Base-by-base conservation (phyloP, 2,329 filamentous ascomycete species). In the Delphinella strobiligena region DNA sequence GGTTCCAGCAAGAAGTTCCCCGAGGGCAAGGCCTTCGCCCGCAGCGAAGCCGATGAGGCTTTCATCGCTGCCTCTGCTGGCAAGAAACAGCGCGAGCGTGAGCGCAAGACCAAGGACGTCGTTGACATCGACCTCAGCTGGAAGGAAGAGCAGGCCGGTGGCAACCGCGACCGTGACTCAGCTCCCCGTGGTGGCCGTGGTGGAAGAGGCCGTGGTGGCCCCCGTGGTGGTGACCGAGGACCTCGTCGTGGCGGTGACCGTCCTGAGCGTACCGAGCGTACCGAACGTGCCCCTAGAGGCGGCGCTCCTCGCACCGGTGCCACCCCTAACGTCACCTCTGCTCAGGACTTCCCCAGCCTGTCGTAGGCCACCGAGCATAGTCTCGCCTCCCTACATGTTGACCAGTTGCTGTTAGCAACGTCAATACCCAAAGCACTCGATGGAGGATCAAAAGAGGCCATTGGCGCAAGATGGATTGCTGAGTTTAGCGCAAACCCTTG, bases 1-100 rank as follows among this genome's bases (percentile, higher is more conserved):
- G 88, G 88, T 58, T 75, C 71, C 71, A 85, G 86, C 72, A 89
- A 91, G 77, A 91, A 95, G 75, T 94, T 88, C 84, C 83, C 82
- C 56, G 72, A 74, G 55, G 87, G 86, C 61, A 93, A 88, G 72
- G 66, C 71, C 47, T 53, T 77, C 54, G 55, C 61, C 54, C 70
- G 68, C 50, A 60, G 60, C 44, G 61, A 70, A 35, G 73, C 75
- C 40, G 78, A 86, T 54, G 78, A 82, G 53, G 59, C 61, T 50
- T 95, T 84, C 75, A 81, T 94, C 59, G 67, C 81, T 55, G 78
- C 73, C 53, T 63, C 72, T 50, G 72, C 69, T 47, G 81, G 80
- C 68, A 95, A 95, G 80, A 65, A 77, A 62, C 68, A 67, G 60
- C 83, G 84, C 60, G 78, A 89, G 71, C 85, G 86, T 60, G 82